Percentiles rank a stretch among this genome's conserved stretches.
Conservation (phyloP, 2,329 filamentous ascomycete species). For the Aureobasidium sp. region DNA sequence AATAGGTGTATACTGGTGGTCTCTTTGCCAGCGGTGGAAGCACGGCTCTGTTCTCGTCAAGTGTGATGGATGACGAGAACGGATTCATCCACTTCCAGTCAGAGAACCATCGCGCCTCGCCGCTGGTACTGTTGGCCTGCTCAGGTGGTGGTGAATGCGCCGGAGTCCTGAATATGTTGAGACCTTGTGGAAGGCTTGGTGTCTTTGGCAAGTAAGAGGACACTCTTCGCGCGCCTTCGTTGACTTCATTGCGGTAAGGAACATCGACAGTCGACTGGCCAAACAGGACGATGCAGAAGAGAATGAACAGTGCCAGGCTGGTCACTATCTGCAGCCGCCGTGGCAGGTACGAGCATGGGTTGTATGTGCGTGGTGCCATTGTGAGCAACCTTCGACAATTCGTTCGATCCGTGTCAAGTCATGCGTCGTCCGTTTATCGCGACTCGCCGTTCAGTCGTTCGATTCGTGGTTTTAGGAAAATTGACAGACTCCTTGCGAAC, state of each 20-base stretch:
- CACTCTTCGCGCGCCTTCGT: slow-evolving; percentile 35
- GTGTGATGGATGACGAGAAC: slow-evolving; percentile 71
- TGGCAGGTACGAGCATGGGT: slow-evolving; percentile 35
- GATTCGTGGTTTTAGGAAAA: neutral
- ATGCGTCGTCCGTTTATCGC: neutral
- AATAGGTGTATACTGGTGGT: slow-evolving; percentile 82
- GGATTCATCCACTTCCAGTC: slow-evolving; percentile 88
- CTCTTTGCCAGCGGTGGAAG: slow-evolving; percentile 68
- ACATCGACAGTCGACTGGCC: slow-evolving; percentile 28
- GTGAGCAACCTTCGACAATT: neutral
- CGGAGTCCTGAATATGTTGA: slow-evolving; percentile 61
- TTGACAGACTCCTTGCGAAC: neutral
- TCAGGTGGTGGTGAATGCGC: slow-evolving; percentile 65
- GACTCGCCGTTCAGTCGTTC: neutral
- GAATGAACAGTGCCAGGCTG: slow-evolving; percentile 30
- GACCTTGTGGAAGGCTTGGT: slow-evolving; percentile 28
- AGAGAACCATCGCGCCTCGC: slow-evolving; percentile 75
- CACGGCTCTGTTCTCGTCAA: slow-evolving; percentile 76
- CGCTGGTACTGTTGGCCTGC: slow-evolving; percentile 70
- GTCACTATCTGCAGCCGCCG: slow-evolving; percentile 41
- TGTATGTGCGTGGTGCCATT: slow-evolving; percentile 19
- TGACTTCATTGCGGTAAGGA: slow-evolving; percentile 30
- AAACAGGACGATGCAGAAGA: slow-evolving; percentile 33
- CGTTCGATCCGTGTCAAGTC: slow-evolving; percentile 9
- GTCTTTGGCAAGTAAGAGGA: slow-evolving; percentile 27